phyloP scores from a whole-genome alignment of 192 early-diverging fungal genomes.

The Coemansia sp. region DNA sequence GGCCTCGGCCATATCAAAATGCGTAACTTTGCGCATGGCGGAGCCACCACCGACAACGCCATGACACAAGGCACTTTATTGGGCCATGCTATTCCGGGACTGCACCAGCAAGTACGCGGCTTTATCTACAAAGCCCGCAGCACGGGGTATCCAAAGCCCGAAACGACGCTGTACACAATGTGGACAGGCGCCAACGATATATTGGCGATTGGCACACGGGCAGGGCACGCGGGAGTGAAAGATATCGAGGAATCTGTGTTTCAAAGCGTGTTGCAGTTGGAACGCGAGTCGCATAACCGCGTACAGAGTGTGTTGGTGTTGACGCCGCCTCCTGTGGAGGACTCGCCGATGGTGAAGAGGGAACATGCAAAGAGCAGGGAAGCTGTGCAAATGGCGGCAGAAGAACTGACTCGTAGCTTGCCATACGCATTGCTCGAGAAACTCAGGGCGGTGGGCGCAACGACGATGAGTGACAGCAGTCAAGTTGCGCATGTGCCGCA shows the following conservation, averaged over 20 bases:
- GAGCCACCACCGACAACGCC: constrained; percentile 40
- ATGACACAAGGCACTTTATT: constrained; percentile 32
- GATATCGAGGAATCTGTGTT: constrained; percentile 42
- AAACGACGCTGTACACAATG: constrained; percentile 47
- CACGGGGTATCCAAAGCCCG: constrained; percentile 25
- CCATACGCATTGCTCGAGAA: constrained; percentile 28
- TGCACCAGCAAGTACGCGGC: constrained; percentile 49
- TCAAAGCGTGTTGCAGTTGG: constrained; percentile 46
- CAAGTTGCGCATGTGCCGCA: constrained; percentile 7
- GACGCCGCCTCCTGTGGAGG: constrained; percentile 49
- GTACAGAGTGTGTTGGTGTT: constrained; percentile 33
- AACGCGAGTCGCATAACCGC: constrained; percentile 53
- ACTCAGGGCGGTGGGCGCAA: constrained; percentile 26
- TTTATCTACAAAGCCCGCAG: constrained; percentile 50
- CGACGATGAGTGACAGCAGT: constrained; percentile 23
- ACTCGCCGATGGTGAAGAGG: constrained; percentile 41
- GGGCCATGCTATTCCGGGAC: constrained; percentile 39
- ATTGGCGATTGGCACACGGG: constrained; percentile 29
- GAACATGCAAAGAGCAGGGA: constrained; percentile 16
- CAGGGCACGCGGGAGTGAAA: constrained; percentile 3
- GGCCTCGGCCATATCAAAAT: constrained; percentile 46
- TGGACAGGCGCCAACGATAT: constrained; percentile 52
- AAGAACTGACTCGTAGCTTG: constrained; percentile 19
- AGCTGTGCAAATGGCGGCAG: constrained; percentile 18
- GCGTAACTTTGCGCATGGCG: constrained; percentile 56